Percentiles rank a stretch among this genome's conserved stretches.
Conservation (phyloP, 768 basidiomycete species). For the Gelatoporia subvermispora region DNA sequence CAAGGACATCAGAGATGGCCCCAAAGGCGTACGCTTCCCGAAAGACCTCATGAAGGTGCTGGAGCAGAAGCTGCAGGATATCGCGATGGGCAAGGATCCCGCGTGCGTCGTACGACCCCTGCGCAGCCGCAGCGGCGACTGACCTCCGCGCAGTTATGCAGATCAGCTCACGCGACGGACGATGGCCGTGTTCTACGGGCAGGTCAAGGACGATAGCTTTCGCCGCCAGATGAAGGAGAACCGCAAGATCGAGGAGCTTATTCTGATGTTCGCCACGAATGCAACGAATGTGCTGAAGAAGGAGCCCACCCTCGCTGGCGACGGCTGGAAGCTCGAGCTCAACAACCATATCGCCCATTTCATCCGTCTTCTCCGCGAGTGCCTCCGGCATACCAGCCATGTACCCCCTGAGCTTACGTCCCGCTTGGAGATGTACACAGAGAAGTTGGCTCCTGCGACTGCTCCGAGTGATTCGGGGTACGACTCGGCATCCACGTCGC, state of each 20-base stretch:
- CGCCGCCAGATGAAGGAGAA: slow-evolving; percentile 91
- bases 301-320: slow-evolving; percentile 75
- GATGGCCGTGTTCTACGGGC: slow-evolving; percentile 89
- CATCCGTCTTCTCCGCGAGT: slow-evolving; percentile 80
- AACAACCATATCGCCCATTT: slow-evolving; percentile 91
- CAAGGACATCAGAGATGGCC: slow-evolving; percentile 71
- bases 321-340: slow-evolving; percentile 90
- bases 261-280: slow-evolving; percentile 91
- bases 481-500: slow-evolving; percentile 55
- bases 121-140: not conserved
- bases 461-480: slow-evolving; percentile 61
- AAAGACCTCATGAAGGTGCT: slow-evolving; percentile 90
- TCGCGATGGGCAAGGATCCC: slow-evolving; percentile 90
- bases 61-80: slow-evolving; percentile 84
- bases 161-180: slow-evolving; percentile 87
- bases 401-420: slow-evolving; percentile 79
- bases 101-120: slow-evolving; percentile 49
- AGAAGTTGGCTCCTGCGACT: slow-evolving; percentile 65
- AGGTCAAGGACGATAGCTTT: slow-evolving; percentile 81
- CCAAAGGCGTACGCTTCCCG: slow-evolving; percentile 87
- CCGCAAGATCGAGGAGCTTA: slow-evolving; percentile 95
- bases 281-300: slow-evolving; percentile 87
- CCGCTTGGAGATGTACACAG: slow-evolving; percentile 78
- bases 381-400: slow-evolving; percentile 64
- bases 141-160: slow-evolving; percentile 54